Evolutionary conservation across 2,329 filamentous ascomycete genomes (phyloP).

Genomic region (Akanthomyces uredinophilus): DNA sequence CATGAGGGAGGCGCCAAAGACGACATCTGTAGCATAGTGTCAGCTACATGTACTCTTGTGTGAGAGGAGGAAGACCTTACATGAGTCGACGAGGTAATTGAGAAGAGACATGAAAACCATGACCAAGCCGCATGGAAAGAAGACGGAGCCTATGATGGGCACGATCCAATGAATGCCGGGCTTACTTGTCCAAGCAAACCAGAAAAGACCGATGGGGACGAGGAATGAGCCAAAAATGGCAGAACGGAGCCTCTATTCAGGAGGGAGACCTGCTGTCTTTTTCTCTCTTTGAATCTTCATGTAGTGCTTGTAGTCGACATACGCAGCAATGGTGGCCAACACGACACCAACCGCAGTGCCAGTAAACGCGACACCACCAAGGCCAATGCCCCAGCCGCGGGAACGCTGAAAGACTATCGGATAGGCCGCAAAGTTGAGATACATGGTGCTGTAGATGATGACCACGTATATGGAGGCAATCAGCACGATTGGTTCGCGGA

Average conservation of each 20-base stretch:
- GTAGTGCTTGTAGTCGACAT: constrained; percentile 45
- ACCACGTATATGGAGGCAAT: constrained; percentile 55
- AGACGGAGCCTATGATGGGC: constrained; percentile 28
- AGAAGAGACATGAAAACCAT: constrained; percentile 55
- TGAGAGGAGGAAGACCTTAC: background rate
- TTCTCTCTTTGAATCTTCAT: constrained; percentile 25
- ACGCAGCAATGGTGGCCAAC: constrained; percentile 42
- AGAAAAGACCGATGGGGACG: constrained; percentile 53
- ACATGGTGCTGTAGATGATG: constrained; percentile 44
- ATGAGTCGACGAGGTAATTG: constrained; percentile 60
- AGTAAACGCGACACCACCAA: constrained; percentile 52
- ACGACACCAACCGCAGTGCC: constrained; percentile 57
- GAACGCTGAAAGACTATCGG: constrained; percentile 51
- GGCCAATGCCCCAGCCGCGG: constrained; percentile 46
- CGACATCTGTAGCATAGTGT: constrained; percentile 39
- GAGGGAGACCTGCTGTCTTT: constrained; percentile 38
- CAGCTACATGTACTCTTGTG: background rate
- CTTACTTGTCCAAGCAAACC: constrained; percentile 55
- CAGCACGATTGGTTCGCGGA: constrained; percentile 57
- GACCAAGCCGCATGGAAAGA: constrained; percentile 50
- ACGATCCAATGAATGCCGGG: constrained; percentile 50
- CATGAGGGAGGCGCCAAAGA: constrained; percentile 66
- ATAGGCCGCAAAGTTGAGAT: constrained; percentile 43
- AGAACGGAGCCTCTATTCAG: constrained; percentile 53
- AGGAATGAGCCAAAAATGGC: constrained; percentile 49